Evolutionary conservation across 2,329 filamentous ascomycete species (phyloP).

Genomic region (Phialemoniopsis sp.): DNA sequence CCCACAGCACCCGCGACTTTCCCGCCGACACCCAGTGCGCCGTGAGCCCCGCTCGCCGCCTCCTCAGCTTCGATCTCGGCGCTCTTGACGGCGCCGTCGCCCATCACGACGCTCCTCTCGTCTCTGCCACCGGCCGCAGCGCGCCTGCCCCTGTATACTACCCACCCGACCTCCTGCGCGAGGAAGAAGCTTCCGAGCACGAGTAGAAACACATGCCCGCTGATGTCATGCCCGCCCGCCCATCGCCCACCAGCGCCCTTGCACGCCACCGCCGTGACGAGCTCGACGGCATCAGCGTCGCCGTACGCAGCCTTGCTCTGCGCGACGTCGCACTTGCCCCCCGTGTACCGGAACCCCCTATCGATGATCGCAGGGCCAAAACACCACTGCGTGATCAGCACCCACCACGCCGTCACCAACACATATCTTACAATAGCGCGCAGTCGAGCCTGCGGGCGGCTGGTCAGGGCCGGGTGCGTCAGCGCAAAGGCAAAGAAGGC

Average conservation of each 20-base stretch:
- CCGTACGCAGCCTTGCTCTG: constrained; percentile 36
- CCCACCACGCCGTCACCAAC: constrained; percentile 74
- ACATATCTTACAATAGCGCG: constrained; percentile 64
- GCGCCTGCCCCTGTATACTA: constrained; percentile 37
- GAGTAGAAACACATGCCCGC: constrained; percentile 89
- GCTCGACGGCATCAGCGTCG: constrained; percentile 25
- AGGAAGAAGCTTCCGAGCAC: constrained; percentile 80
- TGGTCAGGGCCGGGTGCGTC: constrained; percentile 55
- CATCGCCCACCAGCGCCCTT: constrained; percentile 78
- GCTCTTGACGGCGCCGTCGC: constrained; percentile 61
- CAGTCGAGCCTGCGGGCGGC: constrained; percentile 22
- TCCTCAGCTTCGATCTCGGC: constrained; percentile 44
- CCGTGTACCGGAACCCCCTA: constrained; percentile 81
- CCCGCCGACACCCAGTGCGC: constrained; percentile 38
- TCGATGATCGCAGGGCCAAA: constrained; percentile 91
- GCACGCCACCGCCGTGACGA: constrained; percentile 74
- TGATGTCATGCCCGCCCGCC: constrained; percentile 95
- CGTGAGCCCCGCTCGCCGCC: constrained; percentile 9
- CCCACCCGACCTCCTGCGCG: constrained; percentile 70
- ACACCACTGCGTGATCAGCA: constrained; percentile 91
- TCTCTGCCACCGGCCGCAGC: background rate
- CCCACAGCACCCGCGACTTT: constrained; percentile 61
- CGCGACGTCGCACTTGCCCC: constrained; percentile 72
- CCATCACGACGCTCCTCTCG: constrained; percentile 56
- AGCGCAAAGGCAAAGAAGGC: constrained; percentile 68